A percentile compares a stretch with the other conserved stretches of the same genome.
phyloP scores from a whole-genome alignment of 2,329 filamentous ascomycete genomes.

The Talaromyces sp. region DNA sequence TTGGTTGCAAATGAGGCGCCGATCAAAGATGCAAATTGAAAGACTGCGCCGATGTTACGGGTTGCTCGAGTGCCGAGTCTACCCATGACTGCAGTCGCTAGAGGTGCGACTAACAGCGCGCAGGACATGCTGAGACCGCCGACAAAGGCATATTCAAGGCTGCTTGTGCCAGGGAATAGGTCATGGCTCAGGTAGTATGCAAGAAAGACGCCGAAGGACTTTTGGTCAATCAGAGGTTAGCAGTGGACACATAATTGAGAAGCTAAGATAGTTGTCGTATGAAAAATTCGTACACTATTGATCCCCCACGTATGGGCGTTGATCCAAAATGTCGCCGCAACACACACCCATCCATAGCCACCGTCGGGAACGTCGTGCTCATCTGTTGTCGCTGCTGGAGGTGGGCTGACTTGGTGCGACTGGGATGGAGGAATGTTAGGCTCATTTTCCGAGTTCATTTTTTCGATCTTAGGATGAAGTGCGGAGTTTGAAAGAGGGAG shows the following conservation, averaged over 20 bases:
- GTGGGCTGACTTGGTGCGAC: neutral
- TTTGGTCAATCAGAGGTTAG: neutral
- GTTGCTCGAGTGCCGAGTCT: constrained; percentile 50
- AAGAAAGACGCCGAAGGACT: constrained; percentile 55
- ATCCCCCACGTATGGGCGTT: constrained; percentile 72
- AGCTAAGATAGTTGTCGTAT: neutral
- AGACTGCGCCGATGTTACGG: constrained; percentile 50
- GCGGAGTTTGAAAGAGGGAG: neutral
- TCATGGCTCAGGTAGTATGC: constrained; percentile 53
- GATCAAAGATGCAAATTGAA: constrained; percentile 53
- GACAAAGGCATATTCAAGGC: constrained; percentile 55
- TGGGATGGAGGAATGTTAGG: neutral
- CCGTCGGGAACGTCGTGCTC: constrained; percentile 40
- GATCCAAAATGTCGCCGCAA: constrained; percentile 50
- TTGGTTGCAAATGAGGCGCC: constrained; percentile 45
- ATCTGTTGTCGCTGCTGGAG: neutral
- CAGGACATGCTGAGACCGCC: constrained; percentile 56
- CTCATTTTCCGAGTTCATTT: neutral
- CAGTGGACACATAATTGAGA: neutral
- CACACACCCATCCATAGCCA: constrained; percentile 60
- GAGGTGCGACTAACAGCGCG: constrained; percentile 53
- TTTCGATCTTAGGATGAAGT: neutral
- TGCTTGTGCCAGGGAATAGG: constrained; percentile 51
- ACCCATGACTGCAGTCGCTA: constrained; percentile 52
- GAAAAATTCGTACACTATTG: constrained; percentile 50